A percentile compares a stretch with the other conserved stretches of the same genome.
Conservation (phyloP, 1,139 yeast genomes). For the Meyerozyma guilliermondii region DNA sequence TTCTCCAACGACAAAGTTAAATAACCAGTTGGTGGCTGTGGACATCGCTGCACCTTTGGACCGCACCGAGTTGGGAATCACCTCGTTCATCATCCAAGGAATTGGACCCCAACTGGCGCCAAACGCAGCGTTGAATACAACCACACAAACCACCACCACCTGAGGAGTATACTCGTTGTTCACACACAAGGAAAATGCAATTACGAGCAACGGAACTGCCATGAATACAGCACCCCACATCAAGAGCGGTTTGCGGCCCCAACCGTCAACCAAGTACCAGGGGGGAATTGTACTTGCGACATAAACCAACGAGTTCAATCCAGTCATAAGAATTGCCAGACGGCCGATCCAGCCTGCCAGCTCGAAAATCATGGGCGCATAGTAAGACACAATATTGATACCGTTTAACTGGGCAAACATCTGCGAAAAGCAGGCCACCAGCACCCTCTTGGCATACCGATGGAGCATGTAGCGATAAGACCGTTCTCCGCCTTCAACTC, state of each 20-base stretch:
- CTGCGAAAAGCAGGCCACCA: conserved; percentile 87
- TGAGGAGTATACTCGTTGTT: conserved; percentile 61
- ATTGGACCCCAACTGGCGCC: conserved; percentile 94
- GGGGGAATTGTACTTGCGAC: conserved; percentile 78
- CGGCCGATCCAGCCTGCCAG: conserved; percentile 94
- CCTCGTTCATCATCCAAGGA: conserved; percentile 92
- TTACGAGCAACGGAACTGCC: conserved; percentile 64
- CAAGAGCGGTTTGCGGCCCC: conserved; percentile 87
- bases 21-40: conserved; percentile 94
- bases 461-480: conserved; percentile 63
- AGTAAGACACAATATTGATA: conserved; percentile 85
- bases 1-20: conserved; percentile 88
- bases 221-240: conserved; percentile 73
- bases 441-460: conserved; percentile 66
- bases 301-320: conserved; percentile 77
- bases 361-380: conserved; percentile 91
- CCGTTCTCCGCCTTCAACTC: conserved; percentile 69
- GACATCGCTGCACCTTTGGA: conserved; percentile 90
- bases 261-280: conserved; percentile 82
- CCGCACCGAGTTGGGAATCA: conserved; percentile 80
- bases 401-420: conserved; percentile 93
- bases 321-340: conserved; percentile 86
- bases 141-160: conserved; percentile 70
- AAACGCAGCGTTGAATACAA: conserved; percentile 77
- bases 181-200: conserved; percentile 62